Evolutionary conservation across 257 asterid genomes (phyloP), one percentile per base, ranked within the genome.

Genomic region (Striga asiatica): DNA sequence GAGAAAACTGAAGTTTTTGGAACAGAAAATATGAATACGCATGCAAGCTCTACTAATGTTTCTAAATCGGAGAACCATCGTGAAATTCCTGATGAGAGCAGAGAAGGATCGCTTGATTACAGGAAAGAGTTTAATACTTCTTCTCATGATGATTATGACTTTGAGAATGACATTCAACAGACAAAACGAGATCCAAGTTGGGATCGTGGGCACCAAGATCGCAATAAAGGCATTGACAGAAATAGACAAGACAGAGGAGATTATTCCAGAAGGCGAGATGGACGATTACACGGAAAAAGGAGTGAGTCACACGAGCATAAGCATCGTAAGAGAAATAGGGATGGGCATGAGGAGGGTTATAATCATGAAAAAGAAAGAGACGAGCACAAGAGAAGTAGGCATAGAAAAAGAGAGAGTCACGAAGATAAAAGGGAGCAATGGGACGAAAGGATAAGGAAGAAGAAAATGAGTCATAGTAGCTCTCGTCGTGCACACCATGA

Each of bases 351-450:
- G 46, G 75, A 58, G 46, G 38, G 21, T 4, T 25, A 9, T 45
- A 28, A 54, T 68, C 66, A 60, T 55, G 50, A 48, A 53, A 66
- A 68, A 48, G 68, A 62, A 42, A 74, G 71, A 48, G 65, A 62
- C 17, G 68, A 62, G 21, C 61, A 29, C 20, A 76, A 72, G 66
- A 56, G 75, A 56, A 74, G 58, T 54, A 71, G 71, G 67, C 66
- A 38, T 58, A 67, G n/a, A n/a, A n/a, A 53, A 47, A 72, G 78
- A 63, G 93, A 66, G 72, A 72, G 76, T 55, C 25, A 50, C 34
- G 71, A 68, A 46, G 78, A 43, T 63, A 48, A 56, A 54, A 20
- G 60, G 47, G 87, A 74, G 69, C 43, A 7, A 62, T 63, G 66
- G 54, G 66, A 71, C 27, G 56, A 55, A 20, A 47, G 56, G 77